Base-by-base conservation (phyloP, 1,284 basidiomycete genomes). In the Ganoderma multipileum region DNA sequence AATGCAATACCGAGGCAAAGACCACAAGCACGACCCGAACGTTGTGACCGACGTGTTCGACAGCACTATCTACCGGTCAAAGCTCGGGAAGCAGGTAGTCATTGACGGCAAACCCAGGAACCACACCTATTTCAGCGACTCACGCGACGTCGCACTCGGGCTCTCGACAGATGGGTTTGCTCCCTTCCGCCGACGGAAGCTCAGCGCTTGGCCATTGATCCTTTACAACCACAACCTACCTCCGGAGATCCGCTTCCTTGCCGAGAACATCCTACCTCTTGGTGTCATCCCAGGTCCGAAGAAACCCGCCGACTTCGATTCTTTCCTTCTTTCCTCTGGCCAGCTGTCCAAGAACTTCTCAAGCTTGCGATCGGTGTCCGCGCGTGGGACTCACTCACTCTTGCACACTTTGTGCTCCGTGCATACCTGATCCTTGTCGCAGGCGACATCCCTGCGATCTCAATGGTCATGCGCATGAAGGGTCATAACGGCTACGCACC, bases 221-320 rank as follows among this genome's bases (percentile, higher is more conserved):
- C 33, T 33, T 7, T 33, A 3, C 33, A 33, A 33, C 33, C 7
- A 33, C 33, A 33, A 33, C 33, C 7, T 33, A 7, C 77, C 79
- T 1, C 81, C 82, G 5, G 77, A 80, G 2, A 68, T 75, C 7
- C 75, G 73, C 4, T 74, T 80, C 61, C 79, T 78, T 42, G 68
- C 76, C 6, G 61, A 78, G 7, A 72, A 82, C 67, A 72, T 81
- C 16, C 58, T 85, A 0, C 73, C 69, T 26, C 57, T 84, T 9
- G 81, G 83, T 9, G 73, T 83, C 23, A 80, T 85, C 62, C 83
- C 83, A 2, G 83, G 84, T 0, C 85, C 83, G 0, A 81, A 81
- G 26, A 82, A 83, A 61, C 83, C 83, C 0, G 66, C 75, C 3
- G 81, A 84, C 63, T 72, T 80, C 5, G 79, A 85, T 71, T 85